These are phyloP conservation scores for Takashimella koratensis DNA, from an alignment of 1,284 basidiomycete species.

Conservation along the genomic window DNA sequence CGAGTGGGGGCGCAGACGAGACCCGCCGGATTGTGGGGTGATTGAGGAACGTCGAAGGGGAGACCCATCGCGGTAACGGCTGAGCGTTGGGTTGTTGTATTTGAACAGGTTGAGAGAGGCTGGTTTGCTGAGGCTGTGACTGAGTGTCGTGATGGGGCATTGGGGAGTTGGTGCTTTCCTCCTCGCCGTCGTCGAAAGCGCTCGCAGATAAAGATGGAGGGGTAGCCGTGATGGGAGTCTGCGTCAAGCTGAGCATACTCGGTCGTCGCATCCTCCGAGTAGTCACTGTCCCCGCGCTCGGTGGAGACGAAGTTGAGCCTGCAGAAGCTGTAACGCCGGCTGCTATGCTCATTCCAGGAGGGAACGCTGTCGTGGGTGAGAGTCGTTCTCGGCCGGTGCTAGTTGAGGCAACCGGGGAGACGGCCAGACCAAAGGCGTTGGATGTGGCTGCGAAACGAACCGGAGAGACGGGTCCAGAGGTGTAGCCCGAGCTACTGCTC, in stretches of 20 bases:
- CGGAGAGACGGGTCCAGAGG: conserved; percentile 12
- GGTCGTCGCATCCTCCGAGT: conserved; percentile 26
- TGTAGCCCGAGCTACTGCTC: background rate
- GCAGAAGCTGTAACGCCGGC: background rate
- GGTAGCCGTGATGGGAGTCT: conserved; percentile 12
- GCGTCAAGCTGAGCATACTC: conserved; percentile 31
- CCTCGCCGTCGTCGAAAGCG: background rate
- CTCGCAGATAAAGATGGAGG: background rate
- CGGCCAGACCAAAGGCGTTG: conserved; percentile 37
- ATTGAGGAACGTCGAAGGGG: conserved; percentile 11
- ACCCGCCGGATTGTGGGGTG: conserved; percentile 22
- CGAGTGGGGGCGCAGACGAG: conserved; percentile 27
- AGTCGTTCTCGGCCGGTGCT: background rate
- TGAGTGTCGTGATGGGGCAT: background rate
- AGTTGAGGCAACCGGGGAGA: background rate
- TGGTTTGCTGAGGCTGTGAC: background rate
- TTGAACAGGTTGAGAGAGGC: conserved; percentile 13
- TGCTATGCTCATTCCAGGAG: background rate
- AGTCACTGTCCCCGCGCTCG: conserved; percentile 11
- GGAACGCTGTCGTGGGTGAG: background rate
- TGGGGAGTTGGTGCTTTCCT: background rate
- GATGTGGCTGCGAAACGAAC: conserved; percentile 32
- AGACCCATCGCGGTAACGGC: conserved; percentile 26
- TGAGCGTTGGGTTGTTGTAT: background rate
- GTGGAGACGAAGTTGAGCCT: conserved; percentile 11